Conservation (phyloP, 139 green algal genomes). For the Zygnema circumcarinatum region DNA sequence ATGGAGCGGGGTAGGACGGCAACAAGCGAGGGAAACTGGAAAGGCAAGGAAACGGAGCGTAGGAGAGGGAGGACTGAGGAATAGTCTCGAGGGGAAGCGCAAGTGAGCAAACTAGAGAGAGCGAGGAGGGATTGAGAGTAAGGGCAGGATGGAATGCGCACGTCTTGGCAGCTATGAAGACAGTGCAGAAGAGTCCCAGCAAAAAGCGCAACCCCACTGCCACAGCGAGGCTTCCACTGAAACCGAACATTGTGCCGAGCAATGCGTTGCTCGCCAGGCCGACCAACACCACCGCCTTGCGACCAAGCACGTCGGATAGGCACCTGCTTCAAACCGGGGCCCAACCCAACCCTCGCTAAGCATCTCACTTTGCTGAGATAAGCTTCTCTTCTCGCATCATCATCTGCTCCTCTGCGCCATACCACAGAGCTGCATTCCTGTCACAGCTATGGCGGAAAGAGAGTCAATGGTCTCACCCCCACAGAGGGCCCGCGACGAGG, state of each 20-base stretch:
- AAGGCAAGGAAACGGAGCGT: not conserved
- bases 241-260: not conserved
- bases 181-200: not conserved
- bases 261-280: not conserved
- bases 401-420: too few relatives aligned
- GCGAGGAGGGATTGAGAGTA: not conserved
- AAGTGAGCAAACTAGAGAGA: not conserved
- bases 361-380: too few relatives aligned
- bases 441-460: too few relatives aligned
- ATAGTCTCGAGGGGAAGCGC: not conserved
- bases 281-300: not conserved
- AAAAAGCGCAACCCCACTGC: not conserved
- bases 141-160: not conserved
- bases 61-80: not conserved
- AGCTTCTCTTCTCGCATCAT: too few relatives aligned
- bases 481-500: conserved; percentile 26
- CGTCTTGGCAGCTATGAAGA: conserved; percentile 22
- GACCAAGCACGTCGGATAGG: not conserved
- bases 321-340: conserved; percentile 4
- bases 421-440: too few relatives aligned
- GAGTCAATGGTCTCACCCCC: conserved; percentile 49
- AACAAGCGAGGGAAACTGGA: not conserved
- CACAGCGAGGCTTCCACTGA: not conserved
- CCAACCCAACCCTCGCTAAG: too few relatives aligned
- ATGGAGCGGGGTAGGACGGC: not conserved